Evolutionary conservation across 1,139 yeast species (phyloP), one percentile per base, ranked within the genome.

Genomic region (Geotrichum carabidarum): DNA sequence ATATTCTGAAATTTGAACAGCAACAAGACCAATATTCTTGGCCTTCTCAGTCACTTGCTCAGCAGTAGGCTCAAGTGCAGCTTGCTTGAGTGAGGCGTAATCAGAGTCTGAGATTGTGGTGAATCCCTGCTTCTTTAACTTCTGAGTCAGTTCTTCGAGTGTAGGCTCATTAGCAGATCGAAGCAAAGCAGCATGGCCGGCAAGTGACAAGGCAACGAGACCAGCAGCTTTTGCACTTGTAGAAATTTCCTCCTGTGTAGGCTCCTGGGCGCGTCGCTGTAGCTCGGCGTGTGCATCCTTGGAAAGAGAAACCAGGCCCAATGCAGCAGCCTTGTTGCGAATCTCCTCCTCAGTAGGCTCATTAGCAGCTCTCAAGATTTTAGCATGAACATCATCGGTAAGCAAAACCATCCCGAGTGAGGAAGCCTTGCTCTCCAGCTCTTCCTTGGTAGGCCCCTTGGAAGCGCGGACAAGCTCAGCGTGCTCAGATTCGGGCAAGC

Each of bases 291-390:
- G 42, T 1, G 68, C 57, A 17, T 73, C 72, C 2, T 60, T 43
- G 8, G 62, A 36, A 1, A 67, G 31, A 11, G 50, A n/a, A n/a
- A 47, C 35, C 57, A 62, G 54, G 14, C 69, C 71, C 6, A 63
- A 54, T 1, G 61, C 31, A n/a, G 56, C 48, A 4, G 79, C 78
- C 38, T 66, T 66, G 4, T 63, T 62, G 11, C 60, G 53, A n/a
- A 79, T 56, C 50, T 73, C 73, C 0, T 73, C 75, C 27, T 70
- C 54, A 18, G 73, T 64, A 17, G 79, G 79, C 1, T 45, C 42
- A 32, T 42, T 42, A 2, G 57, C 50, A 37, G 50, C 47, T 12
- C 47, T 44, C 44, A 42, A 12, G 18, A 57, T 41, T 27, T 48
- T 15, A 22, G 44, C 66, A 15, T 67, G 38, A 1, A 67, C 56